These are phyloP conservation scores for Aspergillus steynii DNA, from an alignment of 495 filamentous ascomycete genomes.

Conservation along the genomic window DNA sequence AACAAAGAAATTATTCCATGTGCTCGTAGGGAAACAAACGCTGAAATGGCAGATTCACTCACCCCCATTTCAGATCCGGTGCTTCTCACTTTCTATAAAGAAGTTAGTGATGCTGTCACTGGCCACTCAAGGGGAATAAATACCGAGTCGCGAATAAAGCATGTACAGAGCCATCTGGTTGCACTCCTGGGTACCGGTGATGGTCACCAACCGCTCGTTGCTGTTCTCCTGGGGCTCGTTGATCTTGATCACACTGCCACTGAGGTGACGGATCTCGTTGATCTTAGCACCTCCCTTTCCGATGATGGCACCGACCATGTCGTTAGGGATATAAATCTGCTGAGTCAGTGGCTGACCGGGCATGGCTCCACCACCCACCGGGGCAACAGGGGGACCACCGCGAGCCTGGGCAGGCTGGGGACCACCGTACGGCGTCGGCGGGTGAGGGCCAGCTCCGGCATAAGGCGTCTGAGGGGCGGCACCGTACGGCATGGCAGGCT, in stretches of 20 bases:
- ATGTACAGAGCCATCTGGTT: slow-evolving; percentile 99
- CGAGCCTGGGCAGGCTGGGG: slow-evolving; percentile 61
- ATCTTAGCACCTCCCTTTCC: slow-evolving; percentile 99
- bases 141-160: slow-evolving; percentile 95
- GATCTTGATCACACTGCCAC: slow-evolving; percentile 99
- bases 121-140: slow-evolving; percentile 40
- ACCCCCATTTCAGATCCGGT: slow-evolving; percentile 56
- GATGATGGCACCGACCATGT: slow-evolving; percentile 99
- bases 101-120: slow-evolving; percentile 17
- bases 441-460: slow-evolving; percentile 74
- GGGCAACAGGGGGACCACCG: slow-evolving; percentile 54
- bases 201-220: slow-evolving; percentile 95
- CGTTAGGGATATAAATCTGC: slow-evolving; percentile 98
- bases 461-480: slow-evolving; percentile 67
- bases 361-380: slow-evolving; percentile 72
- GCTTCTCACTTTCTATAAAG: slow-evolving; percentile 77
- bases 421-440: slow-evolving; percentile 63
- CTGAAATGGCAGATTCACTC: slow-evolving; percentile 11
- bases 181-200: slow-evolving; percentile 95
- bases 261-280: slow-evolving; percentile 96
- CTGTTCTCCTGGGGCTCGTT: slow-evolving; percentile 99
- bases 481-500: slow-evolving; percentile 71
- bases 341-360: slow-evolving; percentile 90
- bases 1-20: slow-evolving; percentile 13
- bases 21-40: slow-evolving; percentile 18